A percentile compares a stretch with the other conserved stretches of the same genome.
Conservation (phyloP, 176 grass and related monocot genomes). For the Carex scoparia region DNA sequence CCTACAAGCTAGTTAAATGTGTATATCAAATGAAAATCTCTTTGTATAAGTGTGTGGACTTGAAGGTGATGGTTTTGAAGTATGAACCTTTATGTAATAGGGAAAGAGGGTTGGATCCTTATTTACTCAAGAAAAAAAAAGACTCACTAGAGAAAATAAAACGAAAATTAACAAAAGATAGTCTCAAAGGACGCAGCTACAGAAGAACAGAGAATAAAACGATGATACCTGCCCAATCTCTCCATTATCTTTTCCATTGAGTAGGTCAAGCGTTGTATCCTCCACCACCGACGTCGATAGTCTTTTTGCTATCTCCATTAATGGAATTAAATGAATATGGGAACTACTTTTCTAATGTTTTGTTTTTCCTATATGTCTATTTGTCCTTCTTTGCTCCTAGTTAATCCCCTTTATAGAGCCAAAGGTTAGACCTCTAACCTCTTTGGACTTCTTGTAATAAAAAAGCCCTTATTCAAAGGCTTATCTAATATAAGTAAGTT, state of each 20-base stretch:
- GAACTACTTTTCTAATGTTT: slow-evolving; percentile 16
- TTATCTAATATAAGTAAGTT: slow-evolving; percentile 49
- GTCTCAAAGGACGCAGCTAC: not conserved
- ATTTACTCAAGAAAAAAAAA: not conserved
- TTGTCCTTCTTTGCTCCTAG: not conserved
- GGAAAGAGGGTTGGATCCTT: not conserved
- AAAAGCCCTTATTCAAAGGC: slow-evolving; percentile 35
- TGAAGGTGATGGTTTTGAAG: not conserved
- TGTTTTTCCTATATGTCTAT: not conserved
- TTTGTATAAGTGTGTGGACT: not conserved
- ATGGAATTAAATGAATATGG: not conserved
- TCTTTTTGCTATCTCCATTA: slow-evolving; percentile 19
- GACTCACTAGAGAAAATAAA: not conserved
- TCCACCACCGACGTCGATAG: slow-evolving; percentile 11
- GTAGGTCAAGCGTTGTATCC: slow-evolving; percentile 32
- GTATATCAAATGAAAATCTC: not conserved
- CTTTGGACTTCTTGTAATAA: slow-evolving; percentile 55
- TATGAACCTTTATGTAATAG: slow-evolving; percentile 25
- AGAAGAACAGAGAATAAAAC: not conserved
- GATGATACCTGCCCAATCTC: slow-evolving; percentile 33
- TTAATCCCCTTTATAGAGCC: slow-evolving; percentile 32
- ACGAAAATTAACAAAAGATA: not conserved
- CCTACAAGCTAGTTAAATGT: not conserved
- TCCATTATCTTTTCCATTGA: slow-evolving; percentile 17
- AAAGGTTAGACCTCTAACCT: slow-evolving; percentile 22